A percentile compares a stretch with the other conserved stretches of the same genome.
phyloP scores from a whole-genome alignment of 495 filamentous ascomycete genomes.

The Neurospora intermedia region DNA sequence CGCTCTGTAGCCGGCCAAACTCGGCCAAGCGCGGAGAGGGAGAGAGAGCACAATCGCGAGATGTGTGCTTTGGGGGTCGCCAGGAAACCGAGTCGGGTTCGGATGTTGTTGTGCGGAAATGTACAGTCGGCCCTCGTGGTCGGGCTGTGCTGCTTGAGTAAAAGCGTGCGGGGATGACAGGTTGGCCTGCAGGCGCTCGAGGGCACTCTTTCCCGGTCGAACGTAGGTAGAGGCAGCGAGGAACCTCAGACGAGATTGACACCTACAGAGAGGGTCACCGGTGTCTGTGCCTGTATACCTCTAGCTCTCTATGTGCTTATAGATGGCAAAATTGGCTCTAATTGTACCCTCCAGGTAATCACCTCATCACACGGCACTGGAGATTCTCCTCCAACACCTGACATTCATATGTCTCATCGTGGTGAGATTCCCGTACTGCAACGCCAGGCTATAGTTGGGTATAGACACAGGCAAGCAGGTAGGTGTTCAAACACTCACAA shows the following conservation, averaged over 20 bases:
- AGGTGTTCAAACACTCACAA: background rate
- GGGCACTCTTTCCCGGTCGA: background rate
- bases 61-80: background rate
- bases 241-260: background rate
- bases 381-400: background rate
- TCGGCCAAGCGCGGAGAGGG: background rate
- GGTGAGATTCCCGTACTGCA: background rate
- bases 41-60: background rate
- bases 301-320: background rate
- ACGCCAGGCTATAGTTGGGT: background rate
- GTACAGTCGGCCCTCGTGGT: background rate
- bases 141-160: background rate
- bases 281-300: background rate
- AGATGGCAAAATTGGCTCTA: background rate
- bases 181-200: background rate
- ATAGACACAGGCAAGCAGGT: background rate
- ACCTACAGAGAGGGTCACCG: background rate
- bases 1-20: background rate
- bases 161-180: background rate
- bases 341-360: background rate
- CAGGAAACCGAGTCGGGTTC: background rate
- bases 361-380: background rate
- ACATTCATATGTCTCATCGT: background rate
- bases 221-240: background rate
- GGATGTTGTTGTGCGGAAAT: background rate